Evolutionary conservation across 176 grass and related monocot genomes (phyloP).

Genomic region (Microstegium vimineum): DNA sequence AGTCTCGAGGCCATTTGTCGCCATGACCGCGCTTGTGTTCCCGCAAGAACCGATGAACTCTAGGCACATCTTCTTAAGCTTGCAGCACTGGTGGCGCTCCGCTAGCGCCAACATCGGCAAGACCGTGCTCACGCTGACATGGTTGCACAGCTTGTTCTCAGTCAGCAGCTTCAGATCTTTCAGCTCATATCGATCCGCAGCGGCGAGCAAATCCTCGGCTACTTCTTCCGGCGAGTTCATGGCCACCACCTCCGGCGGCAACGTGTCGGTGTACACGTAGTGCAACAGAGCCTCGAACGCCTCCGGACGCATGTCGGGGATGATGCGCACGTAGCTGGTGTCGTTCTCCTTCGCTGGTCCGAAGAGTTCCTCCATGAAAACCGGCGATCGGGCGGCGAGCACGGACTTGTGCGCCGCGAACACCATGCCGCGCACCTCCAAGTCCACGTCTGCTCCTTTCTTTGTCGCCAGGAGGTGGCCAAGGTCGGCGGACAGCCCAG

Average conservation of each 20-base stretch:
- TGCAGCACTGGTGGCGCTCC: neutral
- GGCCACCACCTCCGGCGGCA: neutral
- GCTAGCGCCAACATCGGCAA: neutral
- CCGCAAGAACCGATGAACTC: neutral
- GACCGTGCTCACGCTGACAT: neutral
- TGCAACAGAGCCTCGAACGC: neutral
- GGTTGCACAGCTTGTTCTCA: neutral
- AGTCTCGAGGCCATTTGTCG: neutral
- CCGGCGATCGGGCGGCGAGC: neutral
- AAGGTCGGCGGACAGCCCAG: neutral
- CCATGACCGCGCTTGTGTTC: neutral
- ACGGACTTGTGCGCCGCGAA: constrained; percentile 2
- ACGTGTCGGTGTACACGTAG: neutral
- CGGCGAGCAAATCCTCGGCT: neutral
- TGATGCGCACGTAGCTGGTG: neutral
- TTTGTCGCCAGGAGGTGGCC: neutral
- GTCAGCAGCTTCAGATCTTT: neutral
- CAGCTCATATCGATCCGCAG: neutral
- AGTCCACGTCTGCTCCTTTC: neutral
- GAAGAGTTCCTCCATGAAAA: neutral
- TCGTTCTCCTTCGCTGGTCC: neutral
- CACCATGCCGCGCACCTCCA: constrained; percentile 4
- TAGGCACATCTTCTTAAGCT: neutral
- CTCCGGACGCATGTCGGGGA: neutral
- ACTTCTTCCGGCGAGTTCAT: neutral